phyloP scores from a whole-genome alignment of 306 rosid species.

The Coriaria nepalensis region DNA sequence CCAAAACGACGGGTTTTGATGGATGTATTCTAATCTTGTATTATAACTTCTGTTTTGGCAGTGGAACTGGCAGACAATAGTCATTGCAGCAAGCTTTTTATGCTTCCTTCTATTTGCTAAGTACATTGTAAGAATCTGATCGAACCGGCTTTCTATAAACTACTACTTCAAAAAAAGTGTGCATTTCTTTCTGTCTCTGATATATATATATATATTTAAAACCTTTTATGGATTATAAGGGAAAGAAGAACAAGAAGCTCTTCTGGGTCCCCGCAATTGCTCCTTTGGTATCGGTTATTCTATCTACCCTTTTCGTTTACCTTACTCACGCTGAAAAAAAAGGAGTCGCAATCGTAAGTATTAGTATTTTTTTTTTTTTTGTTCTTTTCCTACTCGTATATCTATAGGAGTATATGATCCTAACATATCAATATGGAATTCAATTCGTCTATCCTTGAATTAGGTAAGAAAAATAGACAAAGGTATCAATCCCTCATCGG shows the following conservation, averaged over 20 bases:
- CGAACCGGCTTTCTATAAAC: no score
- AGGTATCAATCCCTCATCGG: conserved; percentile 88
- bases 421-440: no score
- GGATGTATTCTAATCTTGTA: not conserved
- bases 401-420: not conserved
- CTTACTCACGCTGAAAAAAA: conserved; percentile 74
- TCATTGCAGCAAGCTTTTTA: conserved; percentile 57
- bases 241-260: conserved; percentile 58
- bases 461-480: conserved; percentile 69
- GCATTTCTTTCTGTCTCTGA: not conserved
- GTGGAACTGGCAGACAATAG: conserved; percentile 96
- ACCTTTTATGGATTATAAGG: conserved; percentile 24
- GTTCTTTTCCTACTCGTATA: conserved; percentile 1
- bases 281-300: conserved; percentile 65
- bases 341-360: conserved; percentile 80
- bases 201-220: not conserved
- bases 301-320: conserved; percentile 74
- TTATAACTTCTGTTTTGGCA: conserved; percentile 24
- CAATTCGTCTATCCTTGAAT: no score
- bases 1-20: no score
- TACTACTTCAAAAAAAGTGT: no score
- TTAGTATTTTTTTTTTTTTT: not conserved
- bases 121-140: conserved; percentile 51
- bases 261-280: conserved; percentile 98
- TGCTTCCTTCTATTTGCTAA: conserved; percentile 55